Evolutionary conservation across 2,329 filamentous ascomycete species (phyloP).

Genomic region (Aspergillus costaricaensis): DNA sequence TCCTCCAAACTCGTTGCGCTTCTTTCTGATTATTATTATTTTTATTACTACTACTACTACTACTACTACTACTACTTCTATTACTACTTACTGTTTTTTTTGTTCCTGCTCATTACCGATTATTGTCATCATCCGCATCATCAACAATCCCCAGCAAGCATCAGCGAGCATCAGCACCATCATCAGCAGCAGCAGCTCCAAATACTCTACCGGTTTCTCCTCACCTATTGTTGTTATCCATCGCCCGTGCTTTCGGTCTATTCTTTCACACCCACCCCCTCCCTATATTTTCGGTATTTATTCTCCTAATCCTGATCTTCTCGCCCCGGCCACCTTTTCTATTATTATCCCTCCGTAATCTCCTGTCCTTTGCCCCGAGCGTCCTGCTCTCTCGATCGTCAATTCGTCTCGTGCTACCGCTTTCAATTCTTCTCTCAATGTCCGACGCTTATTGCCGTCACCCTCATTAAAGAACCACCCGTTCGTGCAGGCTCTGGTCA

Average conservation of each 20-base stretch:
- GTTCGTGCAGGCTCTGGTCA: slow-evolving; percentile 24
- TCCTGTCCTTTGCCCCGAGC: slow-evolving; percentile 2
- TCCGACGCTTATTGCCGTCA: slow-evolving; percentile 11
- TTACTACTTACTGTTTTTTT: background rate
- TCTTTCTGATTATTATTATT: background rate
- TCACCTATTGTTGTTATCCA: background rate
- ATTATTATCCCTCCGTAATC: slow-evolving; percentile 4
- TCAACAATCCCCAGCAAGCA: background rate
- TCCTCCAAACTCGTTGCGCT: slow-evolving; percentile 6
- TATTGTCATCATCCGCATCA: background rate
- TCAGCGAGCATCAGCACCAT: background rate
- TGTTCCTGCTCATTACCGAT: slow-evolving; percentile 1
- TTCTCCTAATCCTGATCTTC: slow-evolving; percentile 4
- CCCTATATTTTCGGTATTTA: slow-evolving; percentile 1
- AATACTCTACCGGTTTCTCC: background rate
- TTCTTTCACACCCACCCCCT: slow-evolving; percentile 2
- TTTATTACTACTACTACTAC: too few relatives aligned
- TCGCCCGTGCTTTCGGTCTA: background rate
- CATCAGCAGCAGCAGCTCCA: background rate
- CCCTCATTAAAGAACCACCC: slow-evolving; percentile 12
- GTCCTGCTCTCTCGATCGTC: background rate
- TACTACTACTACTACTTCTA: too few relatives aligned
- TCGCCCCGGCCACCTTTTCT: background rate
- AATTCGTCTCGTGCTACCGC: slow-evolving; percentile 1
- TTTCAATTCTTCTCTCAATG: slow-evolving; percentile 2